Base-by-base conservation (phyloP, 2,329 filamentous ascomycete species). In the Alternaria triticina region DNA sequence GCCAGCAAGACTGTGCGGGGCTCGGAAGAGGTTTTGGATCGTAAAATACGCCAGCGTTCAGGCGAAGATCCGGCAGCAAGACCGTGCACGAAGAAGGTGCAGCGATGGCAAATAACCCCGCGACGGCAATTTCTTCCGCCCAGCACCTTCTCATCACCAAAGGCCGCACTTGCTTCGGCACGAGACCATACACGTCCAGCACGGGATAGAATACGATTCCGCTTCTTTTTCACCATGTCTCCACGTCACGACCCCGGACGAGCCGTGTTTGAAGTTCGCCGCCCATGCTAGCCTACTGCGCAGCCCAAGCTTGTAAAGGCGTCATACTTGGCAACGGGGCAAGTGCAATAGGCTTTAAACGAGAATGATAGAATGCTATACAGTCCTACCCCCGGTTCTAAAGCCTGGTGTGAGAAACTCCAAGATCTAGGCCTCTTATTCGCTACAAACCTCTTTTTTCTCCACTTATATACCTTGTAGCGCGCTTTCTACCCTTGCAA, bases 1-100 rank as follows among this genome's bases (percentile, higher is more conserved):
- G 55, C 46, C 45, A 22, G n/a, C 52, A 20, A 5, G 22, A 9
- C 22, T 11, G 33, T 22, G 47, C 23, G 54, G 28, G 17, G 54
- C 43, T 25, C 62, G 62, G 62, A 62, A 59, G 59, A 65, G 59
- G 59, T 62, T 65, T 65, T 59, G 20, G 54, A n/a, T 15, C 17
- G 22, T 43, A 45, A 61, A 25, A 40, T 49, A 49, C 40, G 25
- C 28, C 22, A 52, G 56, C 47, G n/a, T 43, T 3, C 15, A n/a
- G 22, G 49, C 20, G 17, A n/a, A 33, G 49, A 36, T 40, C 33
- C 17, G 23, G 46, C 10, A 25, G 2, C 52, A 45, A 30, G 22
- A 30, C 54, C 43, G 54, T 57, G 54, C 54, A 15, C 9, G 3
- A 4, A 47, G 23, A 22, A 33, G 40, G 43, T 46, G 15, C n/a